Base-by-base conservation (phyloP, 495 filamentous ascomycete genomes). In the Penicillium tannophilum region DNA sequence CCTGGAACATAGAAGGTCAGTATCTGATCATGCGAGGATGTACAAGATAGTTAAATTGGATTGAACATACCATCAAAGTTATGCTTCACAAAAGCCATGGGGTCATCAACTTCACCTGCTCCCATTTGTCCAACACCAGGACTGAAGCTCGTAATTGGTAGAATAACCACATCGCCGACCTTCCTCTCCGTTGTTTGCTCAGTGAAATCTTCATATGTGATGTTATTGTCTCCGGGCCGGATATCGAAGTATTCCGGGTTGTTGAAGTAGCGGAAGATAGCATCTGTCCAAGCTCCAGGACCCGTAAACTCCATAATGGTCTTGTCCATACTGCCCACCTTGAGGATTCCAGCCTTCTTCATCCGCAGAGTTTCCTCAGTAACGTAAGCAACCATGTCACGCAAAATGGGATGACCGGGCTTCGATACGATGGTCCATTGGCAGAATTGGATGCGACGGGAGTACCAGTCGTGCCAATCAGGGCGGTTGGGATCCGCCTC, bases 341-440 rank as follows among this genome's bases (percentile, higher is more conserved):
- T 81, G 31, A 98, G 84, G 30, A 80, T 77, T 2, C 90, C 90
- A 19, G 77, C 77, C 60, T 82, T 79, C 75, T 96, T 93, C 71
- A 88, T 84, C 55, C 83, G 82, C 41, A 98, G 77, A 7, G 93
- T 88, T 67, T 92, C 85, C 61, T 89, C 79, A 1, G 92, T 96
- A 65, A 98, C 90, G 59, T 86, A 88, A 14, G 90, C 82, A 28
- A 98, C 90, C 52, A 97, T 84, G 56, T 97, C 91, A 26, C 90
- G 84, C 47, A 98, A 79, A 20, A 97, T 88, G 0, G 94, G 94
- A 66, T 98, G 94, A 8, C 94, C 94, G 0, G 94, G 89, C 72
- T 98, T 98, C 43, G 90, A 77, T 68, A 97, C 93, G 52, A 98
- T 97, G 4, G 94, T 98, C 94, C 94, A 98, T 70, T 98, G 94